Base-by-base conservation (phyloP, 2,329 filamentous ascomycete species). In the Sporothrix pallida region DNA sequence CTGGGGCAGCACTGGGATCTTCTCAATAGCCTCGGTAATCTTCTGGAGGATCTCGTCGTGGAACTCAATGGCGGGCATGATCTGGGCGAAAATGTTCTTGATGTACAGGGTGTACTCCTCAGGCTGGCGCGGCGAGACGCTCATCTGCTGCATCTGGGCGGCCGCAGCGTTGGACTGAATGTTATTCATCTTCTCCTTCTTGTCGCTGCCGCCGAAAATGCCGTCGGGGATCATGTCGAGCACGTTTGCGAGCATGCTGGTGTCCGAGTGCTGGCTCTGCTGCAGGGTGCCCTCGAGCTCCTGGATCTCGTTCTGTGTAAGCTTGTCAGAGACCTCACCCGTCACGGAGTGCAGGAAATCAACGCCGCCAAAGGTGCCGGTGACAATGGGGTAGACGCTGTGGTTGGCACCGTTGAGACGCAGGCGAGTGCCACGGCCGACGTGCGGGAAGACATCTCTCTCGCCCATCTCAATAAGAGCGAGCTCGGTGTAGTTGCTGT, bases 361-460 rank as follows among this genome's bases (percentile, higher is more conserved):
- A 15, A 97, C 95, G 76, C 95, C 95, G 75, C 95, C 95, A 82
- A 98, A 98, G 7, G 95, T 98, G 74, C 95, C 95, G 0, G 95
- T 98, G 62, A 97, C 88, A 75, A 95, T 84, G 7, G 95, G 95
- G 78, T 92, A 97, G 75, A 97, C 93, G 4, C 86, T 79, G 48
- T 86, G 80, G 26, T 86, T 86, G 73, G 88, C 91, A 62, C 92
- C 94, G 48, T 87, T 85, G 42, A 98, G 86, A 63, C 89, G 85
- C 42, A 97, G 84, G 79, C 85, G 84, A n/a, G 94, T 94, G 78
- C 88, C 84, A 74, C 90, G 87, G 50, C 95, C 95, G 72, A 96
- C 93, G 79, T 97, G 94, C 37, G 95, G 93, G 81, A 98, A 98
- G 74, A 97, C 83, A 75, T 93, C 88, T 6, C 83, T 85, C 82